These are phyloP conservation scores for Rhizopus arrhizus DNA, from an alignment of 371 early-diverging fungal species.

Conservation along the genomic window DNA sequence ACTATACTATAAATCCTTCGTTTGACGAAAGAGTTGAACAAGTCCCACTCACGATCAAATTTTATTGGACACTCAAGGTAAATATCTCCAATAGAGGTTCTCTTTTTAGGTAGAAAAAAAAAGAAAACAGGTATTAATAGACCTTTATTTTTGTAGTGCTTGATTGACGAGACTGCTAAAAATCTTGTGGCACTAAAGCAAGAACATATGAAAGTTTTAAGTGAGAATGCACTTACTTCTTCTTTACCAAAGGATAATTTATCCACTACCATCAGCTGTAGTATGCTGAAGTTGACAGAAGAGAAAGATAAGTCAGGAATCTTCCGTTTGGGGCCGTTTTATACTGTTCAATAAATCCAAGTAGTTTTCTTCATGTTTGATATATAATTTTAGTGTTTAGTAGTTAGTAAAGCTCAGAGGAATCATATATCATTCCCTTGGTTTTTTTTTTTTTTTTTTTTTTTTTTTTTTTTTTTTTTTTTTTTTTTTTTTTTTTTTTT, in stretches of 20 bases:
- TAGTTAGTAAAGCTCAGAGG: no score
- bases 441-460: conserved; percentile 7
- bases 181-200: conserved; percentile 7
- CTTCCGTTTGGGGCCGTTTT: conserved; percentile 6
- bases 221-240: conserved; percentile 10
- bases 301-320: conserved; percentile 13
- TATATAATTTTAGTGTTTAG: neutral
- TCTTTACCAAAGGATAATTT: conserved; percentile 13
- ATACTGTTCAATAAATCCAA: conserved; percentile 11
- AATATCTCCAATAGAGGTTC: conserved; percentile 8
- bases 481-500: conserved; percentile 5
- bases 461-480: conserved; percentile 9
- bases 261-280: conserved; percentile 9
- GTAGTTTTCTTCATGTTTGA: conserved; percentile 6
- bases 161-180: conserved; percentile 13
- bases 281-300: conserved; percentile 18
- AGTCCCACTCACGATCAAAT: conserved; percentile 11
- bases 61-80: conserved; percentile 13
- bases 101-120: conserved; percentile 6
- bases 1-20: conserved; percentile 9
- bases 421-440: neutral
- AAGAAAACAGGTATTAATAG: conserved; percentile 11
- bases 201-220: conserved; percentile 9
- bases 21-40: conserved; percentile 15
- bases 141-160: conserved; percentile 15